Evolutionary conservation across 495 filamentous ascomycete species (phyloP).

Genomic region (Venustampulla echinocandica): DNA sequence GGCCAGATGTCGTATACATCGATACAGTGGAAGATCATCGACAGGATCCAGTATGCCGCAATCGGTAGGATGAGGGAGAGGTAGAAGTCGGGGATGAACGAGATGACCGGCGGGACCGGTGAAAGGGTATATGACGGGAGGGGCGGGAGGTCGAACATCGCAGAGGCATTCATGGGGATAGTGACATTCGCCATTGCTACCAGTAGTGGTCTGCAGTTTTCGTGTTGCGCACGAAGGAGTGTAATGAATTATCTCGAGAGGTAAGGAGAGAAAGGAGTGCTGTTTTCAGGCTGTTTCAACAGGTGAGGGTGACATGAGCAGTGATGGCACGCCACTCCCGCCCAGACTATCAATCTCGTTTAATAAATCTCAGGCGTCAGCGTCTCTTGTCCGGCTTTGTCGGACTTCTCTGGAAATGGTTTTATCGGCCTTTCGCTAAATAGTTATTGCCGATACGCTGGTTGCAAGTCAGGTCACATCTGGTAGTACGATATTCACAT

Average conservation of each 20-base stretch:
- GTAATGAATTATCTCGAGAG: conserved; percentile 10
- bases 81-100: conserved; percentile 73
- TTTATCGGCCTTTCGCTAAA: conserved; percentile 1
- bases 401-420: too few relatives aligned
- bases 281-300: conserved; percentile 7
- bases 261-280: conserved; percentile 5
- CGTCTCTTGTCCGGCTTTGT: too few relatives aligned
- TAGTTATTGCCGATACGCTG: neutral
- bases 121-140: conserved; percentile 63
- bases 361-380: conserved; percentile 9
- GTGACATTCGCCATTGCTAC: conserved; percentile 34
- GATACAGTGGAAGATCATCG: conserved; percentile 78
- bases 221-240: conserved; percentile 30
- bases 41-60: conserved; percentile 79
- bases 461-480: neutral
- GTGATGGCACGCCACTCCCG: conserved; percentile 6
- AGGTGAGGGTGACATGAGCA: neutral
- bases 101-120: conserved; percentile 59
- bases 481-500: neutral
- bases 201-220: conserved; percentile 19
- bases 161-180: conserved; percentile 21
- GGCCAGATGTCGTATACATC: conserved; percentile 76
- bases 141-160: conserved; percentile 53
- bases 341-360: conserved; percentile 19
- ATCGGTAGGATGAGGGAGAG: conserved; percentile 68